Evolutionary conservation across 2,329 filamentous ascomycete species (phyloP).

Genomic region (Aspergillus tubingensis): DNA sequence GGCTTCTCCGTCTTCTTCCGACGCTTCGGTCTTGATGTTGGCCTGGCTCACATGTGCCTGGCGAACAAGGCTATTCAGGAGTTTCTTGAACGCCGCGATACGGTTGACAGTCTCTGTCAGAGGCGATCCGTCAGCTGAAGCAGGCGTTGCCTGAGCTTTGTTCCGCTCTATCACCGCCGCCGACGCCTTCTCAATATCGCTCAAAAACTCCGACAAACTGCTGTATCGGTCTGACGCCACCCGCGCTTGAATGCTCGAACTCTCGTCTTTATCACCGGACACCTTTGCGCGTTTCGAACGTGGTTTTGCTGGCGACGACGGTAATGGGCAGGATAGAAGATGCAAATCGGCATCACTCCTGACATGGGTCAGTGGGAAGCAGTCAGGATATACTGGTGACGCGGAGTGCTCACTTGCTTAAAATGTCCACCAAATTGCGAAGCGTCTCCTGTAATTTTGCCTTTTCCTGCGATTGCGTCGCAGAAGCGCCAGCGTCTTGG

Average conservation of each 20-base stretch:
- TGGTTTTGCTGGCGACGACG: slow-evolving; percentile 40
- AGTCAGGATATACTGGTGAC: not conserved
- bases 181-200: slow-evolving; percentile 46
- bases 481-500: slow-evolving; percentile 27
- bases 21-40: slow-evolving; percentile 36
- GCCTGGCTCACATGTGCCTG: slow-evolving; percentile 58
- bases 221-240: slow-evolving; percentile 42
- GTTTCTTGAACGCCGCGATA: slow-evolving; percentile 61
- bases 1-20: slow-evolving; percentile 39
- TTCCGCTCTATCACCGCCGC: slow-evolving; percentile 40
- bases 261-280: slow-evolving; percentile 36
- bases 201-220: slow-evolving; percentile 44
- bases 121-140: slow-evolving; percentile 28
- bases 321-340: slow-evolving; percentile 44
- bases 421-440: slow-evolving; percentile 37
- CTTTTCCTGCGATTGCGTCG: slow-evolving; percentile 31
- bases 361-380: slow-evolving; percentile 24
- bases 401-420: slow-evolving; percentile 30
- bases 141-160: slow-evolving; percentile 33
- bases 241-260: slow-evolving; percentile 40
- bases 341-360: slow-evolving; percentile 49
- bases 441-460: slow-evolving; percentile 37
- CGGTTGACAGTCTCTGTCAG: slow-evolving; percentile 44
- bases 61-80: slow-evolving; percentile 63
- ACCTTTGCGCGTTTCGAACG: slow-evolving; percentile 47